Evolutionary conservation across 345 rosid genomes (phyloP).

Genomic region (Angophora floribunda): DNA sequence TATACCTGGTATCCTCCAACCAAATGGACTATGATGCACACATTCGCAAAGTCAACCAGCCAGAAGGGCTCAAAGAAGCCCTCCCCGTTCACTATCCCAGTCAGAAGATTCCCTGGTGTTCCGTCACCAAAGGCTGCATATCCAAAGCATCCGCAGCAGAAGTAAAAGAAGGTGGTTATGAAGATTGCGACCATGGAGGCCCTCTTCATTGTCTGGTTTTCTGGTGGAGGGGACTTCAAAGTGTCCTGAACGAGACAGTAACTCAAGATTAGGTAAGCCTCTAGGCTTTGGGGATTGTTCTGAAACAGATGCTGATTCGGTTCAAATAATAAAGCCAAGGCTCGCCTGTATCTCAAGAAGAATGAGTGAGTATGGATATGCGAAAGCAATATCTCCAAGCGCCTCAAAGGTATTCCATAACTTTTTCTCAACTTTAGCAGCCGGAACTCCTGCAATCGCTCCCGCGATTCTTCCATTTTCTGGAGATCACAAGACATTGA

Average conservation of each 20-base stretch:
- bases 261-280: background rate
- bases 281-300: background rate
- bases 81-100: slow-evolving; percentile 46
- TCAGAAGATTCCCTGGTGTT: slow-evolving; percentile 43
- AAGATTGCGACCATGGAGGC: slow-evolving; percentile 19
- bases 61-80: slow-evolving; percentile 44
- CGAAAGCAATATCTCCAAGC: slow-evolving; percentile 39
- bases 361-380: slow-evolving; percentile 24
- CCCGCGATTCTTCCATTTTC: slow-evolving; percentile 28
- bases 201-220: slow-evolving; percentile 33
- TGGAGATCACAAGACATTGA: slow-evolving; percentile 12
- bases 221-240: slow-evolving; percentile 31
- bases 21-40: slow-evolving; percentile 33
- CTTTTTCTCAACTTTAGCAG: slow-evolving; percentile 9
- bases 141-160: slow-evolving; percentile 36
- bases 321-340: background rate
- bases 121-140: slow-evolving; percentile 48
- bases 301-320: background rate
- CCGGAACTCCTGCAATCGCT: slow-evolving; percentile 17
- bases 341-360: slow-evolving; percentile 34
- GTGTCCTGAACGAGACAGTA: slow-evolving; percentile 20
- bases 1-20: slow-evolving; percentile 47
- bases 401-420: slow-evolving; percentile 26
- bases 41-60: slow-evolving; percentile 45
- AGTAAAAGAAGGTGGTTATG: slow-evolving; percentile 29